These are phyloP conservation scores for Kazachstania sp. DNA, from an alignment of 1,139 yeast genomes.

Conservation along the genomic window DNA sequence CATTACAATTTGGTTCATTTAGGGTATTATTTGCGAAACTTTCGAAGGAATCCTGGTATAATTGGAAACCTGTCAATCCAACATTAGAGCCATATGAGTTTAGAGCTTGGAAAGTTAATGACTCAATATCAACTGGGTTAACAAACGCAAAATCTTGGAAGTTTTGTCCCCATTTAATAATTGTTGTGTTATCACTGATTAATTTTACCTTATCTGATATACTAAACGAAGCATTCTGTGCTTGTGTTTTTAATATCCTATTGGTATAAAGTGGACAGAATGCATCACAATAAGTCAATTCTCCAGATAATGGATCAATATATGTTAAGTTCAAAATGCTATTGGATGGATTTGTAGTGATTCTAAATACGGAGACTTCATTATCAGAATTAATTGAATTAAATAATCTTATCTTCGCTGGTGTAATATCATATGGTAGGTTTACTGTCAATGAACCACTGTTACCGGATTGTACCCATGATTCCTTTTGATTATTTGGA, in stretches of 20 bases:
- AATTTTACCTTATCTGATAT: conserved; percentile 14
- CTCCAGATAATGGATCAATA: conserved; percentile 60
- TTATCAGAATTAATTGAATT: conserved; percentile 45
- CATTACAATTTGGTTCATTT: conserved; percentile 57
- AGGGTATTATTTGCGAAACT: conserved; percentile 67
- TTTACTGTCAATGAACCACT: conserved; percentile 61
- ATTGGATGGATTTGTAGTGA: conserved; percentile 68
- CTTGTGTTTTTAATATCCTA: conserved; percentile 20
- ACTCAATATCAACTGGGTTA: conserved; percentile 54
- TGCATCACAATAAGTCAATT: conserved; percentile 63
- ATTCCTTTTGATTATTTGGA: conserved; percentile 38
- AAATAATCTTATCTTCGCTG: conserved; percentile 68
- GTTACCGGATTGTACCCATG: conserved; percentile 52
- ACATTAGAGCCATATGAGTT: conserved; percentile 65
- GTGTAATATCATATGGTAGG: conserved; percentile 50
- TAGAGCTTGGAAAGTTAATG: conserved; percentile 56
- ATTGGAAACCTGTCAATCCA: conserved; percentile 62
- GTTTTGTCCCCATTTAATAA: conserved; percentile 36
- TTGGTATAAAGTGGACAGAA: conserved; percentile 61
- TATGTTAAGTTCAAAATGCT: conserved; percentile 91
- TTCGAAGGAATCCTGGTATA: conserved; percentile 57
- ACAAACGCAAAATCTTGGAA: conserved; percentile 80
- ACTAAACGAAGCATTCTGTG: conserved; percentile 12
- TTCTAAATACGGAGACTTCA: conserved; percentile 54
- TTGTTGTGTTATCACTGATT: conserved; percentile 24